These are phyloP conservation scores for Ogataea sp. DNA, from an alignment of 805 yeast species.

Conservation along the genomic window DNA sequence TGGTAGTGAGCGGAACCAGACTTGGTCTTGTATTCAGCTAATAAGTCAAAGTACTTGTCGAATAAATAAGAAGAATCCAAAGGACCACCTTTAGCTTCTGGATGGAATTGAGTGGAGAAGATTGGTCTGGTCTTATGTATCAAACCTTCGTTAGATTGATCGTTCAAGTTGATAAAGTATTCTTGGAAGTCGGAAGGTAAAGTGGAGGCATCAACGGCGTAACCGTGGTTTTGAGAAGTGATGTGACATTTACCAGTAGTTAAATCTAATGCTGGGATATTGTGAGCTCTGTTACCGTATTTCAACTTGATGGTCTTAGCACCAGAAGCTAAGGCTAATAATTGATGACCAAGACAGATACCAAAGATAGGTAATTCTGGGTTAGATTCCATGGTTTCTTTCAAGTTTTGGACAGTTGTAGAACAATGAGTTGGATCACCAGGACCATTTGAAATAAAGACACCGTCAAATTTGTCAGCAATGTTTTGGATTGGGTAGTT, in stretches of 20 bases:
- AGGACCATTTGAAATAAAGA: conserved; percentile 93
- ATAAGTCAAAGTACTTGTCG: conserved; percentile 76
- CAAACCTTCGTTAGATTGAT: conserved; percentile 97
- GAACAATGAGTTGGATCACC: conserved; percentile 95
- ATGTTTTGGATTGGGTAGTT: conserved; percentile 88
- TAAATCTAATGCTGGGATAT: conserved; percentile 88
- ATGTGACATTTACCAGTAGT: conserved; percentile 95
- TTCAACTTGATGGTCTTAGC: conserved; percentile 87
- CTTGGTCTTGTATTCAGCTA: conserved; percentile 46
- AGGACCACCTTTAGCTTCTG: conserved; percentile 99
- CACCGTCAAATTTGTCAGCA: conserved; percentile 89
- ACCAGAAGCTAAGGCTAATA: conserved; percentile 91
- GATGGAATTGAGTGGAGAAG: conserved; percentile 97
- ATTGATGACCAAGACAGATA: conserved; percentile 97
- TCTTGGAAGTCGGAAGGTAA: conserved; percentile 74
- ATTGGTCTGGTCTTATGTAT: conserved; percentile 80
- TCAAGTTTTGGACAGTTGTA: conserved; percentile 66
- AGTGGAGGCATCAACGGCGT: conserved; percentile 82
- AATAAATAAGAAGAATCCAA: conserved; percentile 85
- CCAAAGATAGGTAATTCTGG: conserved; percentile 87
- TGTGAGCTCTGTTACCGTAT: conserved; percentile 99
- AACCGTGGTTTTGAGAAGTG: conserved; percentile 98
- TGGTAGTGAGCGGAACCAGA: conserved; percentile 35
- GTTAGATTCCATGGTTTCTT: conserved; percentile 54
- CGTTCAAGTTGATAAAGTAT: conserved; percentile 88